phyloP scores from a whole-genome alignment of 2,329 filamentous ascomycete genomes.

The Colletotrichum filicis region DNA sequence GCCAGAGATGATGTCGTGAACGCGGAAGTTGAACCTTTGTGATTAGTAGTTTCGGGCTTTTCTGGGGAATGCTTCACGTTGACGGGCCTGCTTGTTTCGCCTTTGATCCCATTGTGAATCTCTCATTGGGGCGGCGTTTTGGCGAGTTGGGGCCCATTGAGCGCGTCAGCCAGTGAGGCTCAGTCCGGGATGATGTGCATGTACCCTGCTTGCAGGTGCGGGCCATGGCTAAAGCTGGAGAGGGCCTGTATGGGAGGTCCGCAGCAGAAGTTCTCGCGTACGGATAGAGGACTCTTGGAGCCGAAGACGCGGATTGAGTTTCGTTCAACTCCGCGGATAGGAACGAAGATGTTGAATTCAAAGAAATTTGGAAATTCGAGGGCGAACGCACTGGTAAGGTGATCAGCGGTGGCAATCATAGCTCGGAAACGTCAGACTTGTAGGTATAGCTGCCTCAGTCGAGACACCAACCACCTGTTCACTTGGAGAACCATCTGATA shows the following conservation, averaged over 20 bases:
- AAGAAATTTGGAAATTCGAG: neutral
- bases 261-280: neutral
- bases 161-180: constrained; percentile 34
- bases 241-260: neutral
- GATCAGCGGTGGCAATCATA: neutral
- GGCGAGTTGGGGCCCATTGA: neutral
- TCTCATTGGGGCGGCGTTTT: constrained; percentile 16
- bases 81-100: neutral
- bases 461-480: neutral
- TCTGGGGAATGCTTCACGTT: neutral
- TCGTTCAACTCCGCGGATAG: neutral
- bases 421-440: neutral
- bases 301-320: neutral
- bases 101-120: neutral
- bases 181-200: constrained; percentile 35
- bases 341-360: neutral
- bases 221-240: neutral
- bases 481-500: neutral
- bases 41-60: neutral
- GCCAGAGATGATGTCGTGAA: neutral
- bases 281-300: neutral
- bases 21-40: neutral
- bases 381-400: neutral
- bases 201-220: constrained; percentile 13
- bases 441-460: neutral